phyloP scores from a whole-genome alignment of 768 basidiomycete genomes.

The Royoungia palumana region DNA sequence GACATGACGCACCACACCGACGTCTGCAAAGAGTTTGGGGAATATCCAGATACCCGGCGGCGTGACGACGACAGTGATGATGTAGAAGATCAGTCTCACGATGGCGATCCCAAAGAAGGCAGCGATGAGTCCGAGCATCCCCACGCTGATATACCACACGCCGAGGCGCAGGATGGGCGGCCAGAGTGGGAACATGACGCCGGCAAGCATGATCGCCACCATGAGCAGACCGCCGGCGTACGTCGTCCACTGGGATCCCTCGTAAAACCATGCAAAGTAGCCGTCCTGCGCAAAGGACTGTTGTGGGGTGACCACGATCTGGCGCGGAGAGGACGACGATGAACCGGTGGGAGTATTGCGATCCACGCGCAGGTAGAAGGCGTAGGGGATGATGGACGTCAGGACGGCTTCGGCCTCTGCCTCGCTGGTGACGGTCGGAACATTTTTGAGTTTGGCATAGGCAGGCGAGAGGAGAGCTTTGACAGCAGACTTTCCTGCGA shows the following conservation, averaged over 20 bases:
- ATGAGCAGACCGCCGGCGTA: slow-evolving; percentile 88
- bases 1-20: slow-evolving; percentile 78
- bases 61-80: slow-evolving; percentile 82
- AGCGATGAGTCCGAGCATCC: slow-evolving; percentile 81
- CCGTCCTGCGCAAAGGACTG: slow-evolving; percentile 74
- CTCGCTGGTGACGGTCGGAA: slow-evolving; percentile 70
- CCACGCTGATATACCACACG: slow-evolving; percentile 93
- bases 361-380: slow-evolving; percentile 92
- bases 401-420: slow-evolving; percentile 70
- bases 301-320: slow-evolving; percentile 66
- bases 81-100: slow-evolving; percentile 88
- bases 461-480: slow-evolving; percentile 90
- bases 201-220: slow-evolving; percentile 91
- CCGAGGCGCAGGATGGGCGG: slow-evolving; percentile 88
- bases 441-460: slow-evolving; percentile 84
- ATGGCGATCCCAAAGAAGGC: slow-evolving; percentile 90
- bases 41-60: slow-evolving; percentile 98
- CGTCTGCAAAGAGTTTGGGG: slow-evolving; percentile 96
- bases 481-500: slow-evolving; percentile 83
- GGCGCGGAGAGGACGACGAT: slow-evolving; percentile 70
- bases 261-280: slow-evolving; percentile 97
- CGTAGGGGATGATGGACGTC: slow-evolving; percentile 67
- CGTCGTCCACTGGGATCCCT: slow-evolving; percentile 90
- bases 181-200: slow-evolving; percentile 99
- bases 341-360: slow-evolving; percentile 53